These are phyloP conservation scores for Pseudogymnoascus sp. DNA, from an alignment of 2,329 filamentous ascomycete genomes.

Conservation along the genomic window DNA sequence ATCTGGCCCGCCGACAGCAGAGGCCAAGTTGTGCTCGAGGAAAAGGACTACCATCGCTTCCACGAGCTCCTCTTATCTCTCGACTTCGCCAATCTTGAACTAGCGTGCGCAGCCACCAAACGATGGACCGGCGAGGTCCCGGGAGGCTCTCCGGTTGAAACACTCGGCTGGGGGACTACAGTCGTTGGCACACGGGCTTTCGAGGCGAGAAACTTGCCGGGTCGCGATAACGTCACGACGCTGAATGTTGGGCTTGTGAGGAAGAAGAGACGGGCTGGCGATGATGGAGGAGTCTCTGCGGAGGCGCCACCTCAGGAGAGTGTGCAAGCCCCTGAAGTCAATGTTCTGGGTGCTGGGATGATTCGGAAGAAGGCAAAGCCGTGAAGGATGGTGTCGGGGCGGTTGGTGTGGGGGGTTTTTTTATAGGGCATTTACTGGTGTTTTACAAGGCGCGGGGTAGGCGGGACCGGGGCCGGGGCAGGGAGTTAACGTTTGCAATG, in stretches of 20 bases:
- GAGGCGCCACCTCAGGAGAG: background rate
- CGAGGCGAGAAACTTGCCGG: constrained; percentile 15
- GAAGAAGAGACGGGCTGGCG: constrained; percentile 42
- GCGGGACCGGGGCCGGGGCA: background rate
- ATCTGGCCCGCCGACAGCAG: constrained; percentile 56
- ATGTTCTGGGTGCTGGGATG: constrained; percentile 43
- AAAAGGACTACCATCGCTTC: constrained; percentile 58
- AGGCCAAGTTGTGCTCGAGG: constrained; percentile 56
- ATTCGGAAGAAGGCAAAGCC: constrained; percentile 52
- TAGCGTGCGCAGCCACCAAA: constrained; percentile 56
- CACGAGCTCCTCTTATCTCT: constrained; percentile 64
- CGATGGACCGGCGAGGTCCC: constrained; percentile 66
- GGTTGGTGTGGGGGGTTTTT: background rate
- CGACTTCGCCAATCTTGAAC: constrained; percentile 61
- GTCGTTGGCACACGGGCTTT: constrained; percentile 39
- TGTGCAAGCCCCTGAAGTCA: constrained; percentile 28
- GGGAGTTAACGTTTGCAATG: background rate
- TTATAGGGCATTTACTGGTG: background rate
- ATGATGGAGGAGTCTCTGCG: constrained; percentile 15
- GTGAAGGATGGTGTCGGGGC: background rate
- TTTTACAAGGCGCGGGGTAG: background rate
- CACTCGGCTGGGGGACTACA: constrained; percentile 44
- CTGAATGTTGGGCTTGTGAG: constrained; percentile 37
- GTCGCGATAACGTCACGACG: constrained; percentile 17
- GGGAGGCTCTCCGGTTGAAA: constrained; percentile 24